These are phyloP conservation scores for Tillandsia leiboldiana DNA, from an alignment of 176 grass and related monocot species.

Conservation along the genomic window DNA sequence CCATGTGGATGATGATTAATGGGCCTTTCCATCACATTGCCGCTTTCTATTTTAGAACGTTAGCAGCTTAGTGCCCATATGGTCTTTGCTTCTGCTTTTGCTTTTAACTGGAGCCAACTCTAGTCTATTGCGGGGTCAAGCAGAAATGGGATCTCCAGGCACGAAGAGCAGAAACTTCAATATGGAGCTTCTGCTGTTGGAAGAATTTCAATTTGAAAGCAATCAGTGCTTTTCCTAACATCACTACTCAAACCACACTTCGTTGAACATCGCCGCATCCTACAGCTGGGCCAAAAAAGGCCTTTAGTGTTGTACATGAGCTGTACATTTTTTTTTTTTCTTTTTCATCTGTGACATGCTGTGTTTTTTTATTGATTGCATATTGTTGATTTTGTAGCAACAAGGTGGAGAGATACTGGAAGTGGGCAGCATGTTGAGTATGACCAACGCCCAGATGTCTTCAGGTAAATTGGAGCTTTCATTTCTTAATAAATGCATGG, in stretches of 20 bases:
- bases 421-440: slow-evolving; percentile 60
- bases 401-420: slow-evolving; percentile 61
- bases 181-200: too few species aligned
- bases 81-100: neutral
- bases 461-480: slow-evolving; percentile 34
- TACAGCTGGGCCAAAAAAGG: too few species aligned
- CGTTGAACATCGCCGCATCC: too few species aligned
- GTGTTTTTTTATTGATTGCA: slow-evolving; percentile 1
- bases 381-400: slow-evolving; percentile 38
- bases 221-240: too few species aligned
- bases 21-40: neutral
- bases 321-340: slow-evolving; percentile 4
- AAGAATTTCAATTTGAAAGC: too few species aligned
- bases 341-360: slow-evolving; percentile 11
- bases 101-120: neutral
- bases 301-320: neutral
- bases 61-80: too few species aligned
- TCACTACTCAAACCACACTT: too few species aligned
- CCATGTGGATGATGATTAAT: too few species aligned
- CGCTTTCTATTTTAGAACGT: neutral
- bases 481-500: neutral
- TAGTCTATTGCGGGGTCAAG: neutral
- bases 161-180: too few species aligned
- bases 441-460: slow-evolving; percentile 88
- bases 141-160: too few species aligned